Evolutionary conservation across 495 filamentous ascomycete species (phyloP).

Genomic region (Aspergillus affinis): DNA sequence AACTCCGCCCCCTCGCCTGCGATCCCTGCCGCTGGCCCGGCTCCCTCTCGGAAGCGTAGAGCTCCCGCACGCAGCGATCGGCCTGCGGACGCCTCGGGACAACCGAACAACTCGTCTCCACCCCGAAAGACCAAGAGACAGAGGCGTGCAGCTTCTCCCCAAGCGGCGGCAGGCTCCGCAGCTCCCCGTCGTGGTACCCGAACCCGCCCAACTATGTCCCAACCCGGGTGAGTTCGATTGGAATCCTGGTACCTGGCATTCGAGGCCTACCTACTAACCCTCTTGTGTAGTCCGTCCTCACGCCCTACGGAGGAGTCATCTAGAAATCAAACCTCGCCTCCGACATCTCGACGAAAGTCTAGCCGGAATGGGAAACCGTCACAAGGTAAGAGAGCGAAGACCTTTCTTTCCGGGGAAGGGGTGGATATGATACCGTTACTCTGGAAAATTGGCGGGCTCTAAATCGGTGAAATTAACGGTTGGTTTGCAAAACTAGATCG

Average conservation of each 20-base stretch:
- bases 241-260: background rate
- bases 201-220: constrained; percentile 77
- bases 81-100: constrained; percentile 38
- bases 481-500: constrained; percentile 26
- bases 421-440: background rate
- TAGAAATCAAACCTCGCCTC: constrained; percentile 43
- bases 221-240: constrained; percentile 63
- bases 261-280: constrained; percentile 5
- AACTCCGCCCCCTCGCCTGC: constrained; percentile 36
- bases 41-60: constrained; percentile 58
- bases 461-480: background rate
- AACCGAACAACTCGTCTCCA: constrained; percentile 41
- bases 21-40: constrained; percentile 40
- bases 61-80: constrained; percentile 43
- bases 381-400: constrained; percentile 21
- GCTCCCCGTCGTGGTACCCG: constrained; percentile 57
- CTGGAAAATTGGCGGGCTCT: background rate
- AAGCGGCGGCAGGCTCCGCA: constrained; percentile 38
- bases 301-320: constrained; percentile 43
- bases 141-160: constrained; percentile 43
- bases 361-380: constrained; percentile 50
- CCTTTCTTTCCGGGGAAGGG: background rate
- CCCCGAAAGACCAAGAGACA: constrained; percentile 46
- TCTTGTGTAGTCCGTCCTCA: constrained; percentile 40
- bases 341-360: constrained; percentile 65